Conservation (phyloP, 371 early-diverging fungal genomes). For the Actinomortierella ambigua region DNA sequence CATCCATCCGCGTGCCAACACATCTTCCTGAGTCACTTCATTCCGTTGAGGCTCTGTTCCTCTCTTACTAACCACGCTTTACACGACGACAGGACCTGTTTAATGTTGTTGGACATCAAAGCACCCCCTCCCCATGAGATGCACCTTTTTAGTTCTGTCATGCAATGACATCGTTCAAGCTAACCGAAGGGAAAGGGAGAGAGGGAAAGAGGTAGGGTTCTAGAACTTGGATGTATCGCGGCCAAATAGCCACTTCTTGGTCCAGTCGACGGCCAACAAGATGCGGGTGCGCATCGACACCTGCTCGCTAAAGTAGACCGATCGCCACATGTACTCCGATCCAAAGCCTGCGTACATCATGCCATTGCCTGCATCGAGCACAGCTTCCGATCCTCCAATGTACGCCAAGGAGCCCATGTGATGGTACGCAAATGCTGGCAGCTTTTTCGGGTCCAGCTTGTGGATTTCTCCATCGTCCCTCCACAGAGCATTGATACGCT, state of each 20-base stretch:
- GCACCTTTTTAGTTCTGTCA: too few species aligned
- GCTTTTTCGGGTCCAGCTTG: constrained; percentile 18
- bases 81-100: too few species aligned
- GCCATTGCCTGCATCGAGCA: constrained; percentile 65
- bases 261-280: constrained; percentile 64
- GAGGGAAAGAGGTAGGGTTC: neutral
- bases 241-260: constrained; percentile 67
- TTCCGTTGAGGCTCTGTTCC: too few species aligned
- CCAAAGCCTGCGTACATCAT: constrained; percentile 63
- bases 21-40: too few species aligned
- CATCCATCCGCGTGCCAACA: too few species aligned
- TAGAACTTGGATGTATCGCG: constrained; percentile 65
- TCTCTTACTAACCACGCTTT: too few species aligned
- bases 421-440: constrained; percentile 68
- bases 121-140: too few species aligned
- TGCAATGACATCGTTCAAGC: too few species aligned
- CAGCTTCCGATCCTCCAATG: constrained; percentile 75
- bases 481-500: constrained; percentile 54
- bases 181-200: too few species aligned
- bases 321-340: constrained; percentile 71
- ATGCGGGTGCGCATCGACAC: constrained; percentile 56
- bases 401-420: constrained; percentile 85
- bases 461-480: constrained; percentile 23
- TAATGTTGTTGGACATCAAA: too few species aligned
- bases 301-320: constrained; percentile 70